Percentiles rank a stretch among this genome's conserved stretches.
These are phyloP conservation scores for Wickerhamia fluorescens DNA, from an alignment of 805 yeast species.

Conservation along the genomic window DNA sequence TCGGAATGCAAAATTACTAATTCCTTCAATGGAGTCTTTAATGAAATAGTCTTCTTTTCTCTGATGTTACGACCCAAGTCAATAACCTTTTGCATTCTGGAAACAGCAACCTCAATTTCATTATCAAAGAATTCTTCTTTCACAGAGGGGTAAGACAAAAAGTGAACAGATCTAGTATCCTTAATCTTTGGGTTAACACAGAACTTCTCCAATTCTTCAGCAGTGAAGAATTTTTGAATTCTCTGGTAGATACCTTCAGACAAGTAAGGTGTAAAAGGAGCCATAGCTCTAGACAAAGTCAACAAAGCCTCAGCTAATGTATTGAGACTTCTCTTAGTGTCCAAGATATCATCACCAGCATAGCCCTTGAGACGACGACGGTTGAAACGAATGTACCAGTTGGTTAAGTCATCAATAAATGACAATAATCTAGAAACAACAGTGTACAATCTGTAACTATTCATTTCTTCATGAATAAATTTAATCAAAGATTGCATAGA, in stretches of 20 bases:
- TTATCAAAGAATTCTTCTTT: constrained; percentile 76
- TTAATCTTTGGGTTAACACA: constrained; percentile 35
- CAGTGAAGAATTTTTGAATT: constrained; percentile 56
- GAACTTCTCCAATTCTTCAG: constrained; percentile 43
- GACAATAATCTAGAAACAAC: constrained; percentile 89
- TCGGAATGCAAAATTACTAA: constrained; percentile 83
- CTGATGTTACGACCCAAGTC: constrained; percentile 95
- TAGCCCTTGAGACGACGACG: constrained; percentile 95
- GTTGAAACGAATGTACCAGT: constrained; percentile 98
- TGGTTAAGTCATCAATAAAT: constrained; percentile 90
- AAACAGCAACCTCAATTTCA: constrained; percentile 78
- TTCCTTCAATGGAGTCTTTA: constrained; percentile 90
- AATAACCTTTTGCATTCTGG: constrained; percentile 94
- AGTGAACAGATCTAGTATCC: constrained; percentile 85
- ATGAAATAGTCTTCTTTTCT: constrained; percentile 88
- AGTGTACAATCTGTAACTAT: constrained; percentile 81
- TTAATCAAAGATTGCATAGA: constrained; percentile 88
- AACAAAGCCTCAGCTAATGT: constrained; percentile 86
- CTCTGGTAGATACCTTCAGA: constrained; percentile 83
- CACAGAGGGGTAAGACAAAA: constrained; percentile 82
- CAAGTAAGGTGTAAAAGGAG: constrained; percentile 97
- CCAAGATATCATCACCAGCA: constrained; percentile 69
- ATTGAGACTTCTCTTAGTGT: constrained; percentile 81
- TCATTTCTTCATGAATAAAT: constrained; percentile 87
- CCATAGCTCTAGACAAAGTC: constrained; percentile 91